Evolutionary conservation across 441 rosid genomes (phyloP).

Genomic region (Raphanus hybrid): DNA sequence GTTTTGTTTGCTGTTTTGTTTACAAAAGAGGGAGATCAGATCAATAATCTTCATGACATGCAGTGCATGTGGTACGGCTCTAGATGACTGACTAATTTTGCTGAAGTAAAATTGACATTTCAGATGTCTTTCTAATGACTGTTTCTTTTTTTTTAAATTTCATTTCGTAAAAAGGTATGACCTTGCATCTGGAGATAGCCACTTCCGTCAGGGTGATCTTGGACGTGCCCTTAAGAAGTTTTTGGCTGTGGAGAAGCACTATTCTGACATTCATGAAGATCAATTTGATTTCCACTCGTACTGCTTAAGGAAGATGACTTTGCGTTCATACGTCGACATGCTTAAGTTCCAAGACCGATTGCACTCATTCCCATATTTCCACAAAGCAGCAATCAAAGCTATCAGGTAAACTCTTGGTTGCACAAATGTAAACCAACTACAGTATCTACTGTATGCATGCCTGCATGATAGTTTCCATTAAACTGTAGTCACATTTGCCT

Average conservation of each 20-base stretch:
- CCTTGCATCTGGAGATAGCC: conserved; percentile 99
- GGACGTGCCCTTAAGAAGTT: conserved; percentile 96
- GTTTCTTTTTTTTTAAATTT: conserved; percentile 23
- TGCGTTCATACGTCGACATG: conserved; percentile 98
- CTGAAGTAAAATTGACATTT: conserved; percentile 6
- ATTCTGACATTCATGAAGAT: conserved; percentile 97
- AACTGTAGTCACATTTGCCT: conserved; percentile 10
- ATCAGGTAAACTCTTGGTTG: conserved; percentile 68
- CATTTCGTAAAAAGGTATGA: conserved; percentile 77
- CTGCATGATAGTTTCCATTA: conserved; percentile 16
- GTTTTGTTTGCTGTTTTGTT: conserved; percentile 89
- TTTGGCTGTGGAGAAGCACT: conserved; percentile 99
- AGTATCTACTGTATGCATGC: conserved; percentile 16
- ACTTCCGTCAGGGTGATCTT: conserved; percentile 94
- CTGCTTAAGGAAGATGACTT: conserved; percentile 98
- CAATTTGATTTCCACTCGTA: conserved; percentile 99
- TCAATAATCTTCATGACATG: conserved; percentile 99
- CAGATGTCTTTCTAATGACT: conserved; percentile 25
- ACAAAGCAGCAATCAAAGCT: conserved; percentile 95
- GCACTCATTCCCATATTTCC: conserved; percentile 95
- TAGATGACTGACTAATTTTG: conserved; percentile 29
- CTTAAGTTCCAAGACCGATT: conserved; percentile 97
- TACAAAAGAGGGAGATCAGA: conserved; percentile 98
- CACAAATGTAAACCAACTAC: conserved; percentile 4
- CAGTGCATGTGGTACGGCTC: conserved; percentile 99